phyloP scores from a whole-genome alignment of 441 rosid species.

The Theobroma grandiflorum region DNA sequence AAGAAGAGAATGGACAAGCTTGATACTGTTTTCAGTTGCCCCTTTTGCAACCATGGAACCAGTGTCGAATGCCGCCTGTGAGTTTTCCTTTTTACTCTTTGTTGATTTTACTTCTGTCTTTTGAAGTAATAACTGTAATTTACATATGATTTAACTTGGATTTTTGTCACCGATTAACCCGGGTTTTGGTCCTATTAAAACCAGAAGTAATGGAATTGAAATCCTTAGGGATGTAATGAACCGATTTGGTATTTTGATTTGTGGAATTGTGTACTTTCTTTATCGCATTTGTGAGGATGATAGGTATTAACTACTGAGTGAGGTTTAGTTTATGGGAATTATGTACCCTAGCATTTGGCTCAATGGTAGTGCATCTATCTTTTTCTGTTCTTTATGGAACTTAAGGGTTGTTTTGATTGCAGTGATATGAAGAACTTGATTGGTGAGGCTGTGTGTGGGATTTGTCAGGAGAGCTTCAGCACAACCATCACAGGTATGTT shows the following conservation, averaged over 20 bases:
- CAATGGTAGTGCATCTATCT: no score
- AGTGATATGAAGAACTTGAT: constrained; percentile 61
- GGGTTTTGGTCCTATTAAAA: not conserved
- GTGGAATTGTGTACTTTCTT: not conserved
- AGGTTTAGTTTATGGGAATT: not conserved
- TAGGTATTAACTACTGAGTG: not conserved
- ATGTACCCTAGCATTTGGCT: not conserved
- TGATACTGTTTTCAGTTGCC: constrained; percentile 78
- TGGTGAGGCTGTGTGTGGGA: constrained; percentile 57
- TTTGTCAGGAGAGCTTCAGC: constrained; percentile 63
- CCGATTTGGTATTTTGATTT: not conserved
- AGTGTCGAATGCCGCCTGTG: constrained; percentile 78
- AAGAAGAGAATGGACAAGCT: constrained; percentile 77
- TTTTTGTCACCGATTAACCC: not conserved
- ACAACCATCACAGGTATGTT: constrained; percentile 55
- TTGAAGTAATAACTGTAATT: not conserved
- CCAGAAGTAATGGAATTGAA: not conserved
- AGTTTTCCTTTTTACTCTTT: constrained; percentile 24
- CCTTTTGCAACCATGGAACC: constrained; percentile 80
- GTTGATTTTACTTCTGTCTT: not conserved
- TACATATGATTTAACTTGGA: not conserved
- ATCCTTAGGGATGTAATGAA: not conserved
- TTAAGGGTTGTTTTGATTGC: constrained; percentile 20
- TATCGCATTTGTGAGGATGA: not conserved
- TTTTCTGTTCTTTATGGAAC: not conserved